Evolutionary conservation across 1,284 basidiomycete species (phyloP).

Genomic region (Boletellus dicymbophilus): DNA sequence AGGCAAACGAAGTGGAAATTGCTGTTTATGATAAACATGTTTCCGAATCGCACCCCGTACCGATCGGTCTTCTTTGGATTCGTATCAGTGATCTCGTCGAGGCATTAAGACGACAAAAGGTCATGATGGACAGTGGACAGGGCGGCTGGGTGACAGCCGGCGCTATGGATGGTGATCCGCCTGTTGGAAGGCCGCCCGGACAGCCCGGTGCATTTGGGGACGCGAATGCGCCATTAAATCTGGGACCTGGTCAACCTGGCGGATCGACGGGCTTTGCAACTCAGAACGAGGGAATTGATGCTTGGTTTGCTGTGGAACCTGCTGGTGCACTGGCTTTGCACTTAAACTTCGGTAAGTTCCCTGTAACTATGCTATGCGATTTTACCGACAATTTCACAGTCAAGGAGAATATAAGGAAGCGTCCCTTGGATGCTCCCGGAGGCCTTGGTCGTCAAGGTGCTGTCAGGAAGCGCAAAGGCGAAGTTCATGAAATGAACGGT

Average conservation of each 20-base stretch:
- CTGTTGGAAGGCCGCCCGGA: slow-evolving; percentile 36
- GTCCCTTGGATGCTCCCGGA: slow-evolving; percentile 85
- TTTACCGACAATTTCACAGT: slow-evolving; percentile 49
- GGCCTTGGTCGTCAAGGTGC: slow-evolving; percentile 98
- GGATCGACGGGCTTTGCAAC: slow-evolving; percentile 32
- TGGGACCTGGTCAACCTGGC: slow-evolving; percentile 35
- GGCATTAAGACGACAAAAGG: slow-evolving; percentile 91
- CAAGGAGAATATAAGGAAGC: slow-evolving; percentile 95
- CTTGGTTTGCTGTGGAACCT: slow-evolving; percentile 98
- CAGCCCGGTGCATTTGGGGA: slow-evolving; percentile 47
- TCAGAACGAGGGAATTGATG: slow-evolving; percentile 83
- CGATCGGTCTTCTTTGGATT: slow-evolving; percentile 97
- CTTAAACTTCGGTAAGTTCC: slow-evolving; percentile 83
- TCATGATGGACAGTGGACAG: slow-evolving; percentile 81
- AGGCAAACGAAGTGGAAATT: slow-evolving; percentile 98
- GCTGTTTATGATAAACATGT: slow-evolving; percentile 94
- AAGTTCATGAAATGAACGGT: slow-evolving; percentile 99
- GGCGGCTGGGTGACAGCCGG: slow-evolving; percentile 94
- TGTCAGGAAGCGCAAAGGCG: slow-evolving; percentile 96
- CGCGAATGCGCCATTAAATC: slow-evolving; percentile 59
- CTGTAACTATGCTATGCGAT: not conserved
- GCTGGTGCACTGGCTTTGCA: slow-evolving; percentile 90
- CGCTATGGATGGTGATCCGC: slow-evolving; percentile 69
- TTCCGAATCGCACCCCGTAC: slow-evolving; percentile 77
- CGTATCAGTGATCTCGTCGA: slow-evolving; percentile 95